Percentiles rank a stretch among this genome's conserved stretches.
Evolutionary conservation across 2,329 filamentous ascomycete genomes (phyloP).

Genomic region (Trichoderma asperellum): DNA sequence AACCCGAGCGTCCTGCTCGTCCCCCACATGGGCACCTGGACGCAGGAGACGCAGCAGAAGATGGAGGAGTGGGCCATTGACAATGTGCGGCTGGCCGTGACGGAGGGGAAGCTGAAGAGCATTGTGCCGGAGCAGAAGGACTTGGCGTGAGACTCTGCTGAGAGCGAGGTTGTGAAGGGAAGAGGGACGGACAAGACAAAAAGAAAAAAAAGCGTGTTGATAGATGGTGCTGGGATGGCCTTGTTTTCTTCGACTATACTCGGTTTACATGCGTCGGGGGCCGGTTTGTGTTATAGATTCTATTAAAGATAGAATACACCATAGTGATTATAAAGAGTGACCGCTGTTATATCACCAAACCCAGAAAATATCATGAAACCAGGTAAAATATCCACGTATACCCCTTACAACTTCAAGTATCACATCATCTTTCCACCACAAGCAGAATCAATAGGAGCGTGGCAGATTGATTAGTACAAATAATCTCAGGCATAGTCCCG

Average conservation of each 20-base stretch:
- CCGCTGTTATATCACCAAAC: background rate
- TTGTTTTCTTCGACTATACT: background rate
- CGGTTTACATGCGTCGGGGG: background rate
- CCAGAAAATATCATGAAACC: background rate
- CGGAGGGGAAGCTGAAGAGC: constrained; percentile 65
- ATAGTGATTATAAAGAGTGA: background rate
- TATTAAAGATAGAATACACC: background rate
- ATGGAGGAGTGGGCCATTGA: constrained; percentile 78
- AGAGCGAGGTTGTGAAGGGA: background rate
- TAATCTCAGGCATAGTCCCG: background rate
- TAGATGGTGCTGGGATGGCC: background rate
- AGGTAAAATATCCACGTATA: too few relatives aligned
- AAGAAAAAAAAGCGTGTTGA: background rate
- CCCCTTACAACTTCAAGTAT: too few relatives aligned
- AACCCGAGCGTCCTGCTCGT: constrained; percentile 75
- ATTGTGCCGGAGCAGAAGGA: constrained; percentile 71
- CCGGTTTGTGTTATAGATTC: background rate
- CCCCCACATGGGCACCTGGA: constrained; percentile 87
- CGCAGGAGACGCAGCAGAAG: constrained; percentile 64
- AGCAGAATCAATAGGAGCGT: too few relatives aligned
- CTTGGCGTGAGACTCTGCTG: background rate
- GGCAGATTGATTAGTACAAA: background rate
- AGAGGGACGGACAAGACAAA: background rate
- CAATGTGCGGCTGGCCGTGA: constrained; percentile 68
- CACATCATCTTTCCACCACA: too few relatives aligned